Evolutionary conservation across 73 alveolate genomes (phyloP), one percentile per base, ranked within the genome.

Genomic region (Paraurostyla sp.): DNA sequence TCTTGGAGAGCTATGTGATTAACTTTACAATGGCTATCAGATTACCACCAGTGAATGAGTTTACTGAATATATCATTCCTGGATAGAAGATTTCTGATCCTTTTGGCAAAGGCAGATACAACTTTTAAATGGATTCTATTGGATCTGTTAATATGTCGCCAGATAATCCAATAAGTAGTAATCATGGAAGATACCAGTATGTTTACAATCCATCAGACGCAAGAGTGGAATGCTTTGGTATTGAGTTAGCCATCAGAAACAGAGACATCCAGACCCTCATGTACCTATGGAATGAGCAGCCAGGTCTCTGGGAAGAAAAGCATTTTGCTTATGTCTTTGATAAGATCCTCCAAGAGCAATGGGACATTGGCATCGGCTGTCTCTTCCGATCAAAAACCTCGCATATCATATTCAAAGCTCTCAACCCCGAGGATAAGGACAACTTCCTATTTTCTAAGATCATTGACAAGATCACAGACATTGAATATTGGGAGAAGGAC

Each of bases 261-360:
- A 16, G 59, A 27, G 89, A 78, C 62, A 49, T 51, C 7, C 29
- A n/a, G 23, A 52, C 65, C 35, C 42, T 78, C 22, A 40, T n/a
- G 30, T 78, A 52, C 40, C 50, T 78, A 9, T 78, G 89, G 89
- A 32, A 49, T 78, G 80, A 78, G 38, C 40, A 52, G 29, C 16
- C 63, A 32, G 58, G 50, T 6, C 4, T 78, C 0, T 78, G 89
- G 89, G 89, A 78, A 54, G 89, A 78, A 38, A 49, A 57, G 36
- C 89, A 78, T 54, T 78, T 78, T 35, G 89, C 89, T 32, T 78
- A 36, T 78, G 78, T 78, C 22, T 43, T 78, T 0, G 89, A 78
- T 36, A 78, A 78, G 59, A 41, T 54, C 29, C 62, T 78, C 25
- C 35, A 78, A 54, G 58, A 78, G 59, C 69, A 78, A 6, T 78